Evolutionary conservation across 2,329 filamentous ascomycete genomes (phyloP), one percentile per base, ranked within the genome.

Genomic region (Moelleriella libera): DNA sequence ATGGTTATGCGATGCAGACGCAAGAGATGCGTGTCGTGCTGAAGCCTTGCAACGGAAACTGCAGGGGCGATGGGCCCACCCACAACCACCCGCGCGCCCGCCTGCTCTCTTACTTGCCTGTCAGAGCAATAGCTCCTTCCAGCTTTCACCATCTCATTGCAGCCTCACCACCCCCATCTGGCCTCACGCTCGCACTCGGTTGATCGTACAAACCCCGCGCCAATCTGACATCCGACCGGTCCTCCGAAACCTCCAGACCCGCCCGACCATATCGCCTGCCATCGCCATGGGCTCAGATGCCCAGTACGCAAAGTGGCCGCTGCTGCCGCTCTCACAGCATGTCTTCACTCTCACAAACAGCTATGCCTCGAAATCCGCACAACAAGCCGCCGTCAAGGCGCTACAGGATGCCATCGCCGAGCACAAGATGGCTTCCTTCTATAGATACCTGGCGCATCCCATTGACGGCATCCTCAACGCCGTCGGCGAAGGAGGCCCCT

Each of bases 261-360:
- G 11, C 9, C 6, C 40, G n/a, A 7, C 7, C 40, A n/a, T 7
- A 11, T 32, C 40, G 12, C 43, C 52, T 48, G 46, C 48, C 54
- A 53, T 54, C 61, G 77, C 70, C 71, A 88, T 83, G 80, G 80
- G 80, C 59, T 77, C 85, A 62, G 86, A 92, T 68, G 84, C 85
- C 56, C 86, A 88, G 67, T 89, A 89, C 69, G 82, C 84, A 59
- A 86, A 87, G 68, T 90, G 84, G 71, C 86, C 87, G 52, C 74
- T 88, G 66, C 79, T 92, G 63, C 78, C 85, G 57, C 76, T 94
- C 59, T 78, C 85, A 52, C 86, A 92, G 71, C 81, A 88, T 63
- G 85, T 92, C 68, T 92, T 92, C 71, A 83, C 83, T 61, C 76
- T 92, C 69, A 88, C 85, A 62, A 89, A 89, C 66, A 79, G 84